A percentile compares a stretch with the other conserved stretches of the same genome.
phyloP scores from a whole-genome alignment of 148 eudicot genomes.

The Arctostaphylos glauca region DNA sequence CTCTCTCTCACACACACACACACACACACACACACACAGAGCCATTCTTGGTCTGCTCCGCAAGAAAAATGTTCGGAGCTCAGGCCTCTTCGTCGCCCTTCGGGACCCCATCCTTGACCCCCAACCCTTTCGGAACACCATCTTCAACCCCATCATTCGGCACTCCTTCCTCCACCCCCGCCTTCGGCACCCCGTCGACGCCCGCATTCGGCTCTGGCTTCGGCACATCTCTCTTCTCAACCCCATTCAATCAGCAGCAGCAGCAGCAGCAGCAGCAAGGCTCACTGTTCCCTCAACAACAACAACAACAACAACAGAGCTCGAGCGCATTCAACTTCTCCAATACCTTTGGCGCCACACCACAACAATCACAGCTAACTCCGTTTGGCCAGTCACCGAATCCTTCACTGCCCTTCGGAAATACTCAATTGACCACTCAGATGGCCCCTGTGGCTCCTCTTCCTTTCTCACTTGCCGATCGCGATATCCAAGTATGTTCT shows the following conservation, averaged over 20 bases:
- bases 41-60: not conserved
- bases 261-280: constrained; percentile 52
- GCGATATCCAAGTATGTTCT: constrained; percentile 75
- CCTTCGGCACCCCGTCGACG: constrained; percentile 54
- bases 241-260: constrained; percentile 48
- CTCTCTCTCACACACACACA: too few relatives aligned
- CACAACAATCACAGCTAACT: constrained; percentile 28
- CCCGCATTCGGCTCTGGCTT: constrained; percentile 41
- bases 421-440: constrained; percentile 79
- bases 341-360: constrained; percentile 39
- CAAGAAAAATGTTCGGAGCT: constrained; percentile 52
- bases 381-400: constrained; percentile 31
- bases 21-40: too few relatives aligned
- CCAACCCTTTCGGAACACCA: constrained; percentile 36
- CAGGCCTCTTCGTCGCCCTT: constrained; percentile 41
- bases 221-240: constrained; percentile 46
- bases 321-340: constrained; percentile 39
- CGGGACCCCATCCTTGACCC: constrained; percentile 33
- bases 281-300: constrained; percentile 27
- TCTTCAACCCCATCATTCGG: constrained; percentile 32
- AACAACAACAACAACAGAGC: constrained; percentile 33
- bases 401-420: constrained; percentile 32
- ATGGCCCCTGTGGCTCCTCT: constrained; percentile 99
- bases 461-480: constrained; percentile 92
- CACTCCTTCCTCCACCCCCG: constrained; percentile 48